Evolutionary conservation across 1,139 yeast species (phyloP), one percentile per base, ranked within the genome.

Genomic region (Pichia kudriavzevii): DNA sequence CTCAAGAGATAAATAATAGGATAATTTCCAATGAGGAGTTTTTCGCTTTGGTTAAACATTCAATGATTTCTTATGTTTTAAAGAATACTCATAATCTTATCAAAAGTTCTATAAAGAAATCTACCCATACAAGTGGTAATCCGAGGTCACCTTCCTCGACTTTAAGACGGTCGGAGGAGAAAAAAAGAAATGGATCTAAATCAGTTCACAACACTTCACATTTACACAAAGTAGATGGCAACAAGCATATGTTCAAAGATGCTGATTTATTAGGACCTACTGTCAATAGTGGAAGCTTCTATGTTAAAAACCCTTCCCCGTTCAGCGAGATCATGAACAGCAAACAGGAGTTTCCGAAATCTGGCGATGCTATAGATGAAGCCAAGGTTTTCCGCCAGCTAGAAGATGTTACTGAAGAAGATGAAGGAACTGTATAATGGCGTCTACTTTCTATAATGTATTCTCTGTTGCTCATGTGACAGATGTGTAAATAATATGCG

Each of bases 1-100:
- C 60, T n/a, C 60, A 85, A 30, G 67, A 63, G 40, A 81, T 82
- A 52, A 56, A 56, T 30, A 72, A 84, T 56, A 78, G 76, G 60
- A 63, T 84, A 21, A 83, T 95, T 93, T 76, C 94, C 2, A 74
- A 74, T 33, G 74, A 80, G 44, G 96, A 87, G 41, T 64, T 85
- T 31, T 68, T 79, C 21, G 58, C 72, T 37, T 69, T 75, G 28
- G 53, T 85, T 34, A 73, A 78, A 52, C 79, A 75, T 47, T 88
- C 82, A 50, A 65, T 87, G 21, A 66, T 82, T 36, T 75, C 72
- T 54, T 66, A 78, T 14, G 73, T 87, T 25, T 59, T 87, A 35
- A 72, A 68, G 32, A 94, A 87, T 50, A 67, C 93, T 1, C 95
- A 95, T 5, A 75, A 80, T 45, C 72, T 88, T 41, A 65, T 87